Conservation (phyloP, 2,329 filamentous ascomycete genomes). For the Colletotrichum shisoi region DNA sequence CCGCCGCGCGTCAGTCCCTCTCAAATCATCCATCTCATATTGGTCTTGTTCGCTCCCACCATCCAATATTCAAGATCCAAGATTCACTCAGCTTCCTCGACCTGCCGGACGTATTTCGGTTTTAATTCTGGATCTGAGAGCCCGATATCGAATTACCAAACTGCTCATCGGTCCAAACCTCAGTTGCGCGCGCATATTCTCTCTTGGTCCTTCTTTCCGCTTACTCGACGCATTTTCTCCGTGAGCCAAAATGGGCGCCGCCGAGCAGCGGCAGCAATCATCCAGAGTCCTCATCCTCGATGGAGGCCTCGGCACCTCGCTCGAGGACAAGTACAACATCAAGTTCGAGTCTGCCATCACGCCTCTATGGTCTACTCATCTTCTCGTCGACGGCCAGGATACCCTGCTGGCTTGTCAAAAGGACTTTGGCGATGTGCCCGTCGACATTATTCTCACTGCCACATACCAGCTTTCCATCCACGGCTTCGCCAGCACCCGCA, state of each 20-base stretch:
- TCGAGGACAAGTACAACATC: conserved; percentile 64
- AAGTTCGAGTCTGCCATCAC: conserved; percentile 58
- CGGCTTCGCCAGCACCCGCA: conserved; percentile 63
- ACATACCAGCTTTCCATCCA: conserved; percentile 71
- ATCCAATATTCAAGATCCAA: not conserved
- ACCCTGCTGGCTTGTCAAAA: conserved; percentile 64
- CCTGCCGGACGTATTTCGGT: not conserved
- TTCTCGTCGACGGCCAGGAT: conserved; percentile 63
- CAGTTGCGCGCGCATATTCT: not conserved
- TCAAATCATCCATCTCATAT: not conserved
- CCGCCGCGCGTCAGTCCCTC: conserved; percentile 6
- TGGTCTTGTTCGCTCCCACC: not conserved
- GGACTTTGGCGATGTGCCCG: conserved; percentile 64
- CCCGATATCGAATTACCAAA: not conserved
- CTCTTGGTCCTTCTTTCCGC: not conserved
- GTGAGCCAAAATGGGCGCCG: conserved; percentile 21
- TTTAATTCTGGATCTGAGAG: not conserved
- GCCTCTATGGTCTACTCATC: conserved; percentile 73
- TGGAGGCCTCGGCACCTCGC: conserved; percentile 72
- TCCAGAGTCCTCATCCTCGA: conserved; percentile 62
- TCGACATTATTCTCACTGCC: conserved; percentile 70
- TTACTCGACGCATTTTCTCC: not conserved
- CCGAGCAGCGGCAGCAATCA: conserved; percentile 5
- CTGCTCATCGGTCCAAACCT: not conserved
- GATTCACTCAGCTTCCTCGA: not conserved